Conservation (phyloP, 331 rosid genomes). For the Spiraea crenata region DNA sequence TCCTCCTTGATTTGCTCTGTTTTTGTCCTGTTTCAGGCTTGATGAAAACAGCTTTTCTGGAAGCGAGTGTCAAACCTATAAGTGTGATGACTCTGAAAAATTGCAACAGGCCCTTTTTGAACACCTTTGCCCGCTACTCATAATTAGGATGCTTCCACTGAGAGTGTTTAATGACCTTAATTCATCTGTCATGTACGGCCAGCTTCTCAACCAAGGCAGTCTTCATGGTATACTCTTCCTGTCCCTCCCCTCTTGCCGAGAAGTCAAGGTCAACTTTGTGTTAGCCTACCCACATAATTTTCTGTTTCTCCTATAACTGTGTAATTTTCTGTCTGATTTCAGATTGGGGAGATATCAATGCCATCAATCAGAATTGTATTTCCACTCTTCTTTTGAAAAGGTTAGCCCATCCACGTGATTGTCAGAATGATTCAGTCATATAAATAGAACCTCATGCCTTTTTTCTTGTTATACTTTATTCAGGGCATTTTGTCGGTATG, state of each 20-base stretch:
- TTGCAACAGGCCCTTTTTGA: constrained; percentile 70
- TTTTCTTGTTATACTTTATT: constrained; percentile 18
- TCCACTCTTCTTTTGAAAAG: constrained; percentile 60
- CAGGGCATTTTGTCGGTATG: constrained; percentile 72
- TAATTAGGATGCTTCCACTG: constrained; percentile 86
- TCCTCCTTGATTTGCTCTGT: constrained; percentile 19
- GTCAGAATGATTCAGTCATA: constrained; percentile 14
- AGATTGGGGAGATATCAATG: constrained; percentile 37
- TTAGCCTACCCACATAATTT: not conserved
- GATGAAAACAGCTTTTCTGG: constrained; percentile 51
- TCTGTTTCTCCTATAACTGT: no score
- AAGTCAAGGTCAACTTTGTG: no score
- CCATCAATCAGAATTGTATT: constrained; percentile 43
- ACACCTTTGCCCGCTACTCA: constrained; percentile 85
- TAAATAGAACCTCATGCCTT: constrained; percentile 23
- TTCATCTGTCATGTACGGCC: constrained; percentile 62
- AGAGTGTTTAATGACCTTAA: constrained; percentile 63
- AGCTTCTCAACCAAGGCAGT: constrained; percentile 42
- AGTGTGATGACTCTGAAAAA: constrained; percentile 47
- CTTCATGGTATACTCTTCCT: not conserved
- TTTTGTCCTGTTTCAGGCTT: constrained; percentile 40
- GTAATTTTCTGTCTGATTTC: constrained; percentile 21
- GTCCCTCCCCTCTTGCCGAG: not conserved
- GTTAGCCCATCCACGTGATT: constrained; percentile 28
- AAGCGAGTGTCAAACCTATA: constrained; percentile 45